These are phyloP conservation scores for Laburnicola sp. DNA, from an alignment of 2,329 filamentous ascomycete species.

Conservation along the genomic window DNA sequence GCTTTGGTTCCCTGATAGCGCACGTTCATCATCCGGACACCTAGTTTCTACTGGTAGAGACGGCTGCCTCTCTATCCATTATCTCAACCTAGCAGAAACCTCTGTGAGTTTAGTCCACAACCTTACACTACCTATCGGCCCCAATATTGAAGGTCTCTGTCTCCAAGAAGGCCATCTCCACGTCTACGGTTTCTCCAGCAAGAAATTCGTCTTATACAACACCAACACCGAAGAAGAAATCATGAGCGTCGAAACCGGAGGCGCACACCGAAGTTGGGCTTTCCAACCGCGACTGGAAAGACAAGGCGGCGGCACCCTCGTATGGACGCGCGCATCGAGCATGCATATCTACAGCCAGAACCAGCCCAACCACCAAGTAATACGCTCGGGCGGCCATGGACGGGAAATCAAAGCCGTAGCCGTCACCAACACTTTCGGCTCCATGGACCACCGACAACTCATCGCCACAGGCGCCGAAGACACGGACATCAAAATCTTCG, in stretches of 20 bases:
- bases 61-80: slow-evolving; percentile 71
- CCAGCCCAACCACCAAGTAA: slow-evolving; percentile 48
- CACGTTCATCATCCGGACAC: slow-evolving; percentile 44
- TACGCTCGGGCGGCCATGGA: slow-evolving; percentile 77
- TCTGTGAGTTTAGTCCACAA: slow-evolving; percentile 62
- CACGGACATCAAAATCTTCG: slow-evolving; percentile 75
- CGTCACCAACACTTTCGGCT: slow-evolving; percentile 38
- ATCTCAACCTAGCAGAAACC: slow-evolving; percentile 30
- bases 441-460: slow-evolving; percentile 35
- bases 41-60: slow-evolving; percentile 77
- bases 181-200: slow-evolving; percentile 79
- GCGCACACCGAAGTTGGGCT: slow-evolving; percentile 77
- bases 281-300: slow-evolving; percentile 45
- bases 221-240: slow-evolving; percentile 70
- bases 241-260: slow-evolving; percentile 77
- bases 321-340: slow-evolving; percentile 72
- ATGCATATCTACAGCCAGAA: slow-evolving; percentile 52
- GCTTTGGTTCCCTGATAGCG: slow-evolving; percentile 39
- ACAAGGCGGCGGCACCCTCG: slow-evolving; percentile 57
- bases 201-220: slow-evolving; percentile 80
- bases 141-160: slow-evolving; percentile 74
- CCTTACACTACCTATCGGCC: slow-evolving; percentile 69
- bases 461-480: slow-evolving; percentile 73
- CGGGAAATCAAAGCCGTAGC: slow-evolving; percentile 76
- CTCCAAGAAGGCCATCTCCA: slow-evolving; percentile 61